Base-by-base conservation (phyloP, 371 early-diverging fungal species). In the Mucor mucedo region DNA sequence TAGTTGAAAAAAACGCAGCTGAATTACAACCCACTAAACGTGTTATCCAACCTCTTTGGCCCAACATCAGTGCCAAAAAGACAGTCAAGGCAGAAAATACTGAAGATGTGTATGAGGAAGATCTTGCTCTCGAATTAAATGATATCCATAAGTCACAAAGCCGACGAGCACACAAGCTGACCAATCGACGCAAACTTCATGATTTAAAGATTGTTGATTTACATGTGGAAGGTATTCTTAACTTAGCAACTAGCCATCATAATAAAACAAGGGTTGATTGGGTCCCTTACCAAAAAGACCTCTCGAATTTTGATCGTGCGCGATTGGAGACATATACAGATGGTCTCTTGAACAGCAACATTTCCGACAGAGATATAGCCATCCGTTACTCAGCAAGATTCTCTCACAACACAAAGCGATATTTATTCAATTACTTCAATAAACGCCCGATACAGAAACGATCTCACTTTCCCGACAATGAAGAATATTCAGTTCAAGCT, bases 1-100 rank as follows among this genome's bases (percentile, higher is more conserved):
- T 66, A 29, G 52, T 57, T 52, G 66, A 66, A 61, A 59, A 59
- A 29, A 27, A 61, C 5, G 66, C 66, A 30, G 47, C 60, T 5
- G 49, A 52, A 44, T 55, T 66, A 42, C 49, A 55, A 27, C 58
- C 61, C 5, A 21, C 41, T 16, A 55, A 66, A 39, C 49, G 66
- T 21, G 42, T 8, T 4, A 29, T 66, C 29, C 48, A 61, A 42
- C 66, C 66, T 44, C 50, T 66, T 6, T 66, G 61, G 62, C 29
- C 66, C 5, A 29, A 54, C 7, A 42, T 13, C 2, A 13, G 49
- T 8, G 5, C 8, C 47, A 27, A 48, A 42, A 44, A n/a, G 2
- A 4, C n/a, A 8, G 10, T 27, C 5, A 10, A 42, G 27, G 42
- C 55, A 21, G 56, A 41, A 9, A 13, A 6, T 30, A 30, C 2